Evolutionary conservation across 2,329 filamentous ascomycete genomes (phyloP).

Genomic region (Pyrenophora seminiperda): DNA sequence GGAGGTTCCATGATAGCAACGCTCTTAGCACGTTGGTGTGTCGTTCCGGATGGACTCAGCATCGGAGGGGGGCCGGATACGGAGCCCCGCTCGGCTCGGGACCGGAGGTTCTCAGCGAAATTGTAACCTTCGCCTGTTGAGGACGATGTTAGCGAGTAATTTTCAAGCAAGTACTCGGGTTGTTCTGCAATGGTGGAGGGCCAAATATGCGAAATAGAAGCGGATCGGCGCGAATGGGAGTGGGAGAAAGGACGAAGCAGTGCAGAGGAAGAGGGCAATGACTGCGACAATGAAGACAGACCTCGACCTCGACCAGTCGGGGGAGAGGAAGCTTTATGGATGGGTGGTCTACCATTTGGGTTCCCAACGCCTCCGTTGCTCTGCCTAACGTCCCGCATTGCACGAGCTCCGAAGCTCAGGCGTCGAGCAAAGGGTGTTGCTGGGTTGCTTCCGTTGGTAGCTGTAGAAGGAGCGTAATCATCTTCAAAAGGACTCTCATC

Average conservation of each 20-base stretch:
- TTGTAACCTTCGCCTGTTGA: constrained; percentile 89
- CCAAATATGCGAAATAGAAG: constrained; percentile 34
- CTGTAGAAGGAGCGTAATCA: constrained; percentile 55
- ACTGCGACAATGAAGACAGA: constrained; percentile 57
- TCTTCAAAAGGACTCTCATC: constrained; percentile 63
- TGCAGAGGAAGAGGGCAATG: constrained; percentile 34
- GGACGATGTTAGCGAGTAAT: constrained; percentile 68
- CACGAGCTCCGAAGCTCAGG: constrained; percentile 87
- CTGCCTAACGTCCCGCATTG: constrained; percentile 71
- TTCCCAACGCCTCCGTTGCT: constrained; percentile 58
- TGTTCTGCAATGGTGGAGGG: constrained; percentile 40
- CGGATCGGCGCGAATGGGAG: constrained; percentile 28
- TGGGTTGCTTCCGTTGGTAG: constrained; percentile 64
- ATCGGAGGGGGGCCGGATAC: constrained; percentile 55
- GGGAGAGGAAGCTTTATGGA: constrained; percentile 56
- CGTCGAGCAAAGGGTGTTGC: constrained; percentile 79
- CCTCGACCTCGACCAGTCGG: constrained; percentile 62
- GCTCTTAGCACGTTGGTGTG: constrained; percentile 72
- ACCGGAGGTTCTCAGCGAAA: constrained; percentile 94
- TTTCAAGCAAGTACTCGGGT: constrained; percentile 39
- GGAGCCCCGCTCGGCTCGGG: constrained; percentile 77
- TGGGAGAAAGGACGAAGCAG: constrained; percentile 31
- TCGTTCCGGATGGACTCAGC: constrained; percentile 11
- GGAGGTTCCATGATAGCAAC: constrained; percentile 66
- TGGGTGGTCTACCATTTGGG: constrained; percentile 66